These are phyloP conservation scores for Tolypocladium cylindrosporum DNA, from an alignment of 2,329 filamentous ascomycete species.

Conservation along the genomic window DNA sequence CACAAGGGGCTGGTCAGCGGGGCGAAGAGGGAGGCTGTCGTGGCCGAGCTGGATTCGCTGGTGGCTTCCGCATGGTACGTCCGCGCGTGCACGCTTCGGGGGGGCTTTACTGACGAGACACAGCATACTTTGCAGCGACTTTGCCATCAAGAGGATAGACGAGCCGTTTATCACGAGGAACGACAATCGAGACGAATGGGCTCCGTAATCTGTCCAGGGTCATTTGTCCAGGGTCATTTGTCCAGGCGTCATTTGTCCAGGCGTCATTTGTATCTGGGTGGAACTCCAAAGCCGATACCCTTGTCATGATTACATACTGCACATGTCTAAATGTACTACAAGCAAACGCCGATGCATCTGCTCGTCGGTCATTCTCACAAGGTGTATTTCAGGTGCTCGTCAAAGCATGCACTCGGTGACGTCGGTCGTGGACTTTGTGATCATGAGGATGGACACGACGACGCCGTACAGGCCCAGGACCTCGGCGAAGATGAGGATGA, in stretches of 20 bases:
- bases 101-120: slow-evolving; percentile 1
- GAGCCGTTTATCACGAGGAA: slow-evolving; percentile 74
- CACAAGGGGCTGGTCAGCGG: slow-evolving; percentile 64
- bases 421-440: slow-evolving; percentile 29
- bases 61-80: slow-evolving; percentile 80
- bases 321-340: not conserved
- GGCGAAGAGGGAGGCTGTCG: slow-evolving; percentile 66
- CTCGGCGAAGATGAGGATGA: slow-evolving; percentile 37
- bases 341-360: not conserved
- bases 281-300: not conserved
- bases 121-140: slow-evolving; percentile 87
- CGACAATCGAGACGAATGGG: slow-evolving; percentile 77
- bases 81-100: not conserved
- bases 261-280: not conserved
- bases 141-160: slow-evolving; percentile 89
- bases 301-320: not conserved
- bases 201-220: slow-evolving; percentile 30
- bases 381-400: no score
- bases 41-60: slow-evolving; percentile 82
- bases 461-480: slow-evolving; percentile 35
- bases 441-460: slow-evolving; percentile 38
- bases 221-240: not conserved
- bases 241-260: not conserved
- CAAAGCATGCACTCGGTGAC: slow-evolving; percentile 28
- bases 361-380: not conserved